Evolutionary conservation across 2,329 filamentous ascomycete species (phyloP).

Genomic region (Diaporthe nobilis): DNA sequence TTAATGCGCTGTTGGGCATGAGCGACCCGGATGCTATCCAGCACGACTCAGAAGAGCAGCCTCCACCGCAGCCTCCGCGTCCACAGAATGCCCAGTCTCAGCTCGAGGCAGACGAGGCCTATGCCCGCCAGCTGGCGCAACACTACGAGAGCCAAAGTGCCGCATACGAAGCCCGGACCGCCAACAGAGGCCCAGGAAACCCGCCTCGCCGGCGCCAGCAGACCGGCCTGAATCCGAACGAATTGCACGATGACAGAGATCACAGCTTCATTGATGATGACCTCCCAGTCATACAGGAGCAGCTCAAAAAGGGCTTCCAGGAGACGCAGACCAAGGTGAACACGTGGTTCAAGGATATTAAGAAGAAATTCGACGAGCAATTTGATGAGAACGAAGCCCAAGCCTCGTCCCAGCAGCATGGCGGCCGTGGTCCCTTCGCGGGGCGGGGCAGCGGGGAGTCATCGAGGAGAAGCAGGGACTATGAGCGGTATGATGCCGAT

Average conservation of each 20-base stretch:
- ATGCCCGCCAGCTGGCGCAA: constrained; percentile 92
- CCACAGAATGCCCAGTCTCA: constrained; percentile 75
- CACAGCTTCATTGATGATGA: constrained; percentile 97
- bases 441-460: constrained; percentile 71
- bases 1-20: constrained; percentile 92
- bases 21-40: constrained; percentile 80
- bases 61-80: constrained; percentile 75
- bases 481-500: constrained; percentile 94
- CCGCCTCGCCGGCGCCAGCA: constrained; percentile 59
- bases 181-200: constrained; percentile 54
- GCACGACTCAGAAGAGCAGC: constrained; percentile 69
- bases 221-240: constrained; percentile 69
- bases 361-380: constrained; percentile 94
- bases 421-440: constrained; percentile 52
- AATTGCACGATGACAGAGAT: constrained; percentile 77
- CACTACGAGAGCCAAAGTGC: constrained; percentile 79
- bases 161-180: constrained; percentile 70
- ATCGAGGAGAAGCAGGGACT: constrained; percentile 84
- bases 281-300: constrained; percentile 91
- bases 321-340: constrained; percentile 96
- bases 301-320: constrained; percentile 92
- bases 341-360: constrained; percentile 90
- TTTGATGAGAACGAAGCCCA: constrained; percentile 80
- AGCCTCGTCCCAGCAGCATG: constrained; percentile 58
- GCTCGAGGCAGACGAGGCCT: constrained; percentile 90